These are phyloP conservation scores for Dacryopinax spathularia DNA, from an alignment of 768 basidiomycete species.

Conservation along the genomic window DNA sequence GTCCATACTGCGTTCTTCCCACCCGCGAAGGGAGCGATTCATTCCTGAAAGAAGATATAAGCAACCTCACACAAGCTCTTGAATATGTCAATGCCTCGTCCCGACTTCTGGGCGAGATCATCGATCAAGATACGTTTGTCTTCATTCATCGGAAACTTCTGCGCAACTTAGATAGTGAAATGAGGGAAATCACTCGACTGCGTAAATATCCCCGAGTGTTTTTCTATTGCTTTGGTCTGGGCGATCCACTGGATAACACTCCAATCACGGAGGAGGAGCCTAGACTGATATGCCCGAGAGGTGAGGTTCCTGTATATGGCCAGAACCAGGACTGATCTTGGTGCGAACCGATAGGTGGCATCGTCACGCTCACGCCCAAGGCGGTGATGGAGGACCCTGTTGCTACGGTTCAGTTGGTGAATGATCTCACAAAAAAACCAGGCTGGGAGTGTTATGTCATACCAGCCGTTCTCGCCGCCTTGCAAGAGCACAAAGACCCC, in stretches of 20 bases:
- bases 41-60: background rate
- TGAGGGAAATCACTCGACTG: background rate
- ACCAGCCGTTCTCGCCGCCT: conserved; percentile 40
- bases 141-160: background rate
- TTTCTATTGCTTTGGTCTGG: background rate
- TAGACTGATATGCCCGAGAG: background rate
- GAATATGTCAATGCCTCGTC: background rate
- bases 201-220: background rate
- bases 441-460: conserved; percentile 55
- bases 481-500: conserved; percentile 6
- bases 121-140: background rate
- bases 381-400: conserved; percentile 43
- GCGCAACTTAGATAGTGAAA: background rate
- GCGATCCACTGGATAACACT: background rate
- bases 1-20: background rate
- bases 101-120: background rate
- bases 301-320: background rate
- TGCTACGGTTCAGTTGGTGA: conserved; percentile 36
- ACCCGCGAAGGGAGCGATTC: background rate
- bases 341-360: conserved; percentile 38
- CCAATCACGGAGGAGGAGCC: background rate
- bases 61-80: background rate
- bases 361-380: conserved; percentile 54
- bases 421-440: conserved; percentile 42
- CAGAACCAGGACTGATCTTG: background rate